These are phyloP conservation scores for Moesziomyces sp. DNA, from an alignment of 1,284 basidiomycete genomes.

Conservation along the genomic window DNA sequence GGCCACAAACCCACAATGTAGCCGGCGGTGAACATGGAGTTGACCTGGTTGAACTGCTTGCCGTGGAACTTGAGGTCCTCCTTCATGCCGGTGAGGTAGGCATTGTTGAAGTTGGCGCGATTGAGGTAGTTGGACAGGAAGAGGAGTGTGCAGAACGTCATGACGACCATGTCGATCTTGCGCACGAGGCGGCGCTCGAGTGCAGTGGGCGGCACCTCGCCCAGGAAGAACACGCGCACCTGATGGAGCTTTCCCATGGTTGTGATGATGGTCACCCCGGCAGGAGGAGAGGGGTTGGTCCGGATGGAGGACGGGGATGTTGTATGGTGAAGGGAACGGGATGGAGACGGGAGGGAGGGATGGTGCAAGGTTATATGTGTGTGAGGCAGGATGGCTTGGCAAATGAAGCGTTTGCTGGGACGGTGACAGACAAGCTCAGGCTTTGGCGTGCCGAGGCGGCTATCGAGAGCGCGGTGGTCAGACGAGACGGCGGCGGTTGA, in stretches of 20 bases:
- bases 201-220: conserved; percentile 35
- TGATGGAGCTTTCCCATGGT: conserved; percentile 35
- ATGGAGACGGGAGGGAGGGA: not conserved
- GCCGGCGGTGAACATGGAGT: conserved; percentile 69
- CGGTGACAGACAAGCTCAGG: too few species aligned
- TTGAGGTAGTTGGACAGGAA: conserved; percentile 54
- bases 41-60: conserved; percentile 74
- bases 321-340: not conserved
- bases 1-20: conserved; percentile 61
- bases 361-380: too few species aligned
- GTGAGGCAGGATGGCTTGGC: too few species aligned
- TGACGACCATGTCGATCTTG: conserved; percentile 54
- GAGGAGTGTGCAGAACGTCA: conserved; percentile 46
- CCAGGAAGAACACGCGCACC: conserved; percentile 44
- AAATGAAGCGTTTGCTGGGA: too few species aligned
- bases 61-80: conserved; percentile 79
- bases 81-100: conserved; percentile 82
- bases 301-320: not conserved
- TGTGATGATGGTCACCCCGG: too few species aligned
- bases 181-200: conserved; percentile 36
- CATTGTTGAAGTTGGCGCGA: conserved; percentile 49
- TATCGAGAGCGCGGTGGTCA: too few species aligned
- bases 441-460: too few species aligned
- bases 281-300: not conserved
- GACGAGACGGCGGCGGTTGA: too few species aligned